phyloP scores from a whole-genome alignment of 2,329 filamentous ascomycete species.

The Neofusicoccum kwambonambiense region DNA sequence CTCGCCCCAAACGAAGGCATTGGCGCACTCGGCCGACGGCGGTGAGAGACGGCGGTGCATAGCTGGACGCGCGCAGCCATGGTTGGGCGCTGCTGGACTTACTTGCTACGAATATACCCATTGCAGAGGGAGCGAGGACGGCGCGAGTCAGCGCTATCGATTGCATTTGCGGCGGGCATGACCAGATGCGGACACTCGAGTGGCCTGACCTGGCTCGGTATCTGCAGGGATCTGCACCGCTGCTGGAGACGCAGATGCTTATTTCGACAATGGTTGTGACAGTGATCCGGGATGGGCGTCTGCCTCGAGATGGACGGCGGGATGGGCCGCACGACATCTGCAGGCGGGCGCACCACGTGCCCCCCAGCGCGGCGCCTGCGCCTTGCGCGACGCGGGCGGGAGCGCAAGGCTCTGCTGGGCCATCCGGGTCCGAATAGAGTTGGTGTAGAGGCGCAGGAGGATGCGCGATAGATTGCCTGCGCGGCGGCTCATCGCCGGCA shows the following conservation, averaged over 20 bases:
- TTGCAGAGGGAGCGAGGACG: not conserved
- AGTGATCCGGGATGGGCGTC: not conserved
- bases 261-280: not conserved
- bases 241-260: not conserved
- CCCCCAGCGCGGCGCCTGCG: not conserved
- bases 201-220: not conserved
- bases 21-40: not conserved
- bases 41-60: not conserved
- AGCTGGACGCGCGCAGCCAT: not conserved
- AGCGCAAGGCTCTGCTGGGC: not conserved
- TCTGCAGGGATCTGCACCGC: not conserved
- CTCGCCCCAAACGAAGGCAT: too few relatives aligned
- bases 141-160: slow-evolving; percentile 1
- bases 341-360: not conserved
- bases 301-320: not conserved
- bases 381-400: not conserved
- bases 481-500: not conserved
- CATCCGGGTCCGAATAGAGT: not conserved
- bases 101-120: not conserved
- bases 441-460: not conserved
- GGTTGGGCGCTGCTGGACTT: not conserved
- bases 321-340: not conserved
- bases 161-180: not conserved
- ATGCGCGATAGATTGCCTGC: not conserved
- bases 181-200: not conserved